Evolutionary conservation across 2,329 filamentous ascomycete genomes (phyloP).

Genomic region (Phoma sp.): DNA sequence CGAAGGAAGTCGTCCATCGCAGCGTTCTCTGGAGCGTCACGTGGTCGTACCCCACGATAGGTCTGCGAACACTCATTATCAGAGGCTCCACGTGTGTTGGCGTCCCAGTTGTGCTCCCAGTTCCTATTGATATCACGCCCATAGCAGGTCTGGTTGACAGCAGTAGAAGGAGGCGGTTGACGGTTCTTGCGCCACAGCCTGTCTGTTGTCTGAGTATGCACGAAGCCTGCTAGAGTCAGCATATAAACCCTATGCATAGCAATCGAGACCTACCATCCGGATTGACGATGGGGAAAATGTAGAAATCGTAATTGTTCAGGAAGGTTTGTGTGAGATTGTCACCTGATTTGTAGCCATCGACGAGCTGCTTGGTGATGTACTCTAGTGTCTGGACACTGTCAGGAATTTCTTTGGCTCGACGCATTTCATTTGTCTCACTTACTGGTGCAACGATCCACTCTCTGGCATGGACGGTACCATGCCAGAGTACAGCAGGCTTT

Average conservation of each 20-base stretch:
- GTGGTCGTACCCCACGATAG: conserved; percentile 39
- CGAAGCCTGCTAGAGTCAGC: conserved; percentile 32
- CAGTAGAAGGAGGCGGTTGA: conserved; percentile 29
- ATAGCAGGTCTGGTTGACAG: conserved; percentile 38
- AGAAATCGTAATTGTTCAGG: conserved; percentile 41
- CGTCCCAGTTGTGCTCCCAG: conserved; percentile 41
- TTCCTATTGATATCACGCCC: conserved; percentile 46
- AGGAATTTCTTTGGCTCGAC: not conserved
- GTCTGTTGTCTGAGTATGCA: conserved; percentile 43
- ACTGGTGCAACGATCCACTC: conserved; percentile 53
- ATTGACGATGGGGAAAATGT: conserved; percentile 42
- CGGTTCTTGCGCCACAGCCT: conserved; percentile 48
- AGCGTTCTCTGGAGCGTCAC: conserved; percentile 39
- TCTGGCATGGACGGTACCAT: conserved; percentile 42
- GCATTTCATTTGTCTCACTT: not conserved
- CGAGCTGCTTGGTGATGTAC: conserved; percentile 37
- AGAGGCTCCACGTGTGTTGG: conserved; percentile 38
- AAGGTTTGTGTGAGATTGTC: conserved; percentile 41
- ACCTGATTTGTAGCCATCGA: conserved; percentile 35
- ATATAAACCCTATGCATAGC: not conserved
- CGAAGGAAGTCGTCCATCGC: conserved; percentile 55
- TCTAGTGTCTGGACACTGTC: conserved; percentile 23
- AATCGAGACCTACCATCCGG: conserved; percentile 31
- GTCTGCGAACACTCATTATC: conserved; percentile 37
- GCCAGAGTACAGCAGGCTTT: conserved; percentile 32